Evolutionary conservation across 1,284 basidiomycete genomes (phyloP).

Genomic region (Ganoderma meredithae): DNA sequence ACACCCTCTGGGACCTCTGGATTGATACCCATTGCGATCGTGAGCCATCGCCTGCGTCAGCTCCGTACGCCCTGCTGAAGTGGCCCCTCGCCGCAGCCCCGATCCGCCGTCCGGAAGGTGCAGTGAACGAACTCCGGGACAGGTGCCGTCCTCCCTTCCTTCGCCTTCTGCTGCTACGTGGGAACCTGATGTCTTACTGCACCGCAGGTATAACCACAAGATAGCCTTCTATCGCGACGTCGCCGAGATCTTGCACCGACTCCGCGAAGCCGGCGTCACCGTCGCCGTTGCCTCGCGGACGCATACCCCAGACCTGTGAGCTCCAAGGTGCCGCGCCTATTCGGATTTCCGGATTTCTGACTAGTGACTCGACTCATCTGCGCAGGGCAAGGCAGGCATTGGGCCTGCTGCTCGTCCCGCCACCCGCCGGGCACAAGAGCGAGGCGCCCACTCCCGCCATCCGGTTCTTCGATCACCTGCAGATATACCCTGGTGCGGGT

Average conservation of each 20-base stretch:
- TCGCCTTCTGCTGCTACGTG: conserved; percentile 14
- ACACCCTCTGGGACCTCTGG: conserved; percentile 88
- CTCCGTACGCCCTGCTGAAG: conserved; percentile 28
- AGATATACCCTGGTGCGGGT: conserved; percentile 81
- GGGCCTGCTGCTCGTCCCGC: conserved; percentile 70
- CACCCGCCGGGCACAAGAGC: conserved; percentile 47
- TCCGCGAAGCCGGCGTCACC: conserved; percentile 60
- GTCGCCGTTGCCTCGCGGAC: conserved; percentile 85
- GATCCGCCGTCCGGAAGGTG: conserved; percentile 58
- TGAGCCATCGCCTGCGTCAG: conserved; percentile 30
- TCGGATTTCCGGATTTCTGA: neutral
- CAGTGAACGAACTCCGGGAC: conserved; percentile 69
- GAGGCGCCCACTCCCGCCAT: conserved; percentile 58
- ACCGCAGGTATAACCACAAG: conserved; percentile 55
- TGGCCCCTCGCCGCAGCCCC: conserved; percentile 53
- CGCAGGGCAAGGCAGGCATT: conserved; percentile 80
- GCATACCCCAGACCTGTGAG: conserved; percentile 72
- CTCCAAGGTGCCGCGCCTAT: conserved; percentile 21
- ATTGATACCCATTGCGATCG: conserved; percentile 76
- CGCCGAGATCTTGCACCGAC: conserved; percentile 73
- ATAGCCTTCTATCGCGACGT: conserved; percentile 83
- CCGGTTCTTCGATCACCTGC: conserved; percentile 79
- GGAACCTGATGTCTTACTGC: conserved; percentile 18
- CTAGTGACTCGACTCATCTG: neutral
- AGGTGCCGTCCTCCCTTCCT: conserved; percentile 47